These are phyloP conservation scores for Asterionellopsis glacialis DNA, from an alignment of 108 stramenopile species.

Conservation along the genomic window DNA sequence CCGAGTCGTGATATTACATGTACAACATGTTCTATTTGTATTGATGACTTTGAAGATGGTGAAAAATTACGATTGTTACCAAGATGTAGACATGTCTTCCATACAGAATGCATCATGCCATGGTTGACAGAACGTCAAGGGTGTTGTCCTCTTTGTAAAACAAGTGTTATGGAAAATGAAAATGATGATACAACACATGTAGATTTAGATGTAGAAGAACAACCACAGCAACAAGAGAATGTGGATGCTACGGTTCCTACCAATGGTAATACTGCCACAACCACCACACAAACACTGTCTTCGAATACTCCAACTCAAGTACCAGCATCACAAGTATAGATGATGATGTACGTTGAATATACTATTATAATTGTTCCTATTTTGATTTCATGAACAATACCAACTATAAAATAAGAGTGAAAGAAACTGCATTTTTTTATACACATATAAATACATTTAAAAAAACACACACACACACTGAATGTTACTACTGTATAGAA, in stretches of 20 bases:
- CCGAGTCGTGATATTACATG: slow-evolving; percentile 11
- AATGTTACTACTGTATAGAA: no score
- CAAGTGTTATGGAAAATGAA: slow-evolving; percentile 12
- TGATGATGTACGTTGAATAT: no score
- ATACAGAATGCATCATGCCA: slow-evolving; percentile 74
- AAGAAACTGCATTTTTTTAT: no score
- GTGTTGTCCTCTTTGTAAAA: slow-evolving; percentile 67
- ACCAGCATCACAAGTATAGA: neutral
- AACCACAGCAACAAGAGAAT: no score
- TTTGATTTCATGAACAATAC: no score
- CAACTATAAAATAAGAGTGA: no score
- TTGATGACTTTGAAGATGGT: slow-evolving; percentile 79
- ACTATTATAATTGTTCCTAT: no score
- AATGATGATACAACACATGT: no score
- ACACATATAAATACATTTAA: no score
- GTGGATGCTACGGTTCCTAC: neutral
- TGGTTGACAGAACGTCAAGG: slow-evolving; percentile 80
- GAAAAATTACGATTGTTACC: slow-evolving; percentile 77
- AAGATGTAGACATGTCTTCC: slow-evolving; percentile 77
- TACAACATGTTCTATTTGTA: slow-evolving; percentile 83
- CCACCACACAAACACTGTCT: neutral
- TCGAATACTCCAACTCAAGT: neutral
- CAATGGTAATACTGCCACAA: neutral
- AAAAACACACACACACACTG: no score
- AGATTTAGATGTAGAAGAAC: neutral